Percentiles rank a stretch among this genome's conserved stretches.
phyloP scores from a whole-genome alignment of 2,329 filamentous ascomycete genomes.

The Fusarium papillatum region DNA sequence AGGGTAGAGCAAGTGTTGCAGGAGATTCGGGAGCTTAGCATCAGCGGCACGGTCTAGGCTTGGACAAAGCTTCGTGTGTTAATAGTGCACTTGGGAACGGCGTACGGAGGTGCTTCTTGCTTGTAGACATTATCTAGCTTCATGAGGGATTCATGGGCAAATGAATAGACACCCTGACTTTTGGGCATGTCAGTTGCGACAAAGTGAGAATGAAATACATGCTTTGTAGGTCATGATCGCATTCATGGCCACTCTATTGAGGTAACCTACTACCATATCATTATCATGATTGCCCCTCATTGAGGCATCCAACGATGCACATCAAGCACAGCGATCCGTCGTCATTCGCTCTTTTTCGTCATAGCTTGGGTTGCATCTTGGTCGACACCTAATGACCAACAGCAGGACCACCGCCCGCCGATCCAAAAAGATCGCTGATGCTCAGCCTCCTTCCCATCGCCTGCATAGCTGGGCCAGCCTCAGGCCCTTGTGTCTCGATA shows the following conservation, averaged over 20 bases:
- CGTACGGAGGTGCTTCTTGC: conserved; percentile 44
- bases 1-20: conserved; percentile 96
- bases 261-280: background rate
- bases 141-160: conserved; percentile 36
- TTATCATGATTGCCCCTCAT: background rate
- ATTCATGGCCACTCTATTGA: background rate
- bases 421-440: conserved; percentile 60
- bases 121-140: conserved; percentile 44
- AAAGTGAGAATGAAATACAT: background rate
- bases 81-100: conserved; percentile 37
- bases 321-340: background rate
- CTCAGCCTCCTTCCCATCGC: conserved; percentile 59
- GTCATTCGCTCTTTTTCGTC: background rate
- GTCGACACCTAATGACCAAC: conserved; percentile 34
- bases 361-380: conserved; percentile 6
- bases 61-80: conserved; percentile 14
- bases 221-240: background rate
- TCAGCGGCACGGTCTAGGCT: conserved; percentile 76
- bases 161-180: conserved; percentile 41
- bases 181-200: background rate
- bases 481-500: conserved; percentile 46
- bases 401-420: conserved; percentile 43
- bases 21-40: conserved; percentile 97
- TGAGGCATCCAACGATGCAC: background rate
- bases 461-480: conserved; percentile 58